Evolutionary conservation across 176 grass and related monocot species (phyloP), one percentile per base, ranked within the genome.

Genomic region (Carex kokanica): DNA sequence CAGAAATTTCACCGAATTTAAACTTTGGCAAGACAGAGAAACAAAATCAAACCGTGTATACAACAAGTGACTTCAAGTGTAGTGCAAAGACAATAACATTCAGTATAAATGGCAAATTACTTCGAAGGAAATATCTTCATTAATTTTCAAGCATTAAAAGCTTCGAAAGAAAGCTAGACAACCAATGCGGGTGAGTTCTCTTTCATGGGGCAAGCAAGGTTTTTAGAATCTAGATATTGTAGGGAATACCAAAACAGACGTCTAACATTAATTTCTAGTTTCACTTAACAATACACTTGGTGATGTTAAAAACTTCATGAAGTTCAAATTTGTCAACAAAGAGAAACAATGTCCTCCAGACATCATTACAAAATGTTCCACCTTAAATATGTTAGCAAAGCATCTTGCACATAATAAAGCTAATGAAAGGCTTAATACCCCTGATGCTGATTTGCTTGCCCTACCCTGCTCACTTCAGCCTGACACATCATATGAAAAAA

Each of bases 341-440:
- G 45, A 31, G 51, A 66, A 31, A 52, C 73, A 24, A 78, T 29
- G 51, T 56, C 51, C 3, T 54, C 29, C 73, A 54, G 49, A 54
- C 13, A 77, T 47, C 72, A 78, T 52, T 11, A 78, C 73, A 78
- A 78, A 25, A 78, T 29, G 6, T 25, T 54, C 73, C 73, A 56
- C 73, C 73, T 56, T 56, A 78, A 65, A 54, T 51, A 82, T 68
- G 21, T 13, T 67, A 32, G 41, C 15, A 82, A 82, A 56, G 21
- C 38, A 63, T 62, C 24, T 57, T 61, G 27, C 78, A 81, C 60
- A 67, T 25, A 24, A 3, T 64, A 45, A 43, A 23, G 40, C 57
- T 63, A 12, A 62, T 9, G 10, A 31, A 24, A 54, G 21, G 24
- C 80, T 65, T 65, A 82, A 54, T 68, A 82, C 41, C 34, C 34